Evolutionary conservation across 1,139 yeast species (phyloP).

Genomic region (Kodamaea arcana): DNA sequence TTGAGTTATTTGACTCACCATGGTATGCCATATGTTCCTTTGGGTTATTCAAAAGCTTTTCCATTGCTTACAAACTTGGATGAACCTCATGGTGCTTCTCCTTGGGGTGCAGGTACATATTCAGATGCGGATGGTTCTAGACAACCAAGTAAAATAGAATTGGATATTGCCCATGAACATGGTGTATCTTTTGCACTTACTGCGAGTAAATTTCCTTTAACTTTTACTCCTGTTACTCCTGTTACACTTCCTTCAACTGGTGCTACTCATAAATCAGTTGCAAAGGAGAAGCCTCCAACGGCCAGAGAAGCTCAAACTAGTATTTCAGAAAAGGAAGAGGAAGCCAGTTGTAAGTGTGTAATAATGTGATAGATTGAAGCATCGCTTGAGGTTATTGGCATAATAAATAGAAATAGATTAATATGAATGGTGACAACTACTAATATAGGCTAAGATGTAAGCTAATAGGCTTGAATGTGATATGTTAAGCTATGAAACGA

Average conservation of each 20-base stretch:
- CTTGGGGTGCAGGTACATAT: slow-evolving; percentile 40
- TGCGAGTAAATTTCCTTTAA: slow-evolving; percentile 23
- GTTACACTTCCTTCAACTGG: slow-evolving; percentile 8
- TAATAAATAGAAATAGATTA: not conserved
- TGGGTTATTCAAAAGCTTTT: slow-evolving; percentile 30
- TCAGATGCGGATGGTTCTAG: slow-evolving; percentile 37
- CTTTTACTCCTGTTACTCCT: slow-evolving; percentile 7
- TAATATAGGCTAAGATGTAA: too few relatives aligned
- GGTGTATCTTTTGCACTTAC: slow-evolving; percentile 34
- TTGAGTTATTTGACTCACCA: slow-evolving; percentile 32
- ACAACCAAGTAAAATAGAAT: slow-evolving; percentile 29
- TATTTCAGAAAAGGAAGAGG: slow-evolving; percentile 5
- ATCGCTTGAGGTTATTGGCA: not conserved
- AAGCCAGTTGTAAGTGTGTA: slow-evolving; percentile 13
- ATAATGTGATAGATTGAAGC: slow-evolving; percentile 13
- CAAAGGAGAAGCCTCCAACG: slow-evolving; percentile 2
- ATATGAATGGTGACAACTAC: too few relatives aligned
- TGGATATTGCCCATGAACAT: slow-evolving; percentile 29
- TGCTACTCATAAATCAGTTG: slow-evolving; percentile 1
- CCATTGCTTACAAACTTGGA: slow-evolving; percentile 23
- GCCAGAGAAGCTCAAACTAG: slow-evolving; percentile 9
- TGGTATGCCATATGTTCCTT: slow-evolving; percentile 34
- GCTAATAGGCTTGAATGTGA: too few relatives aligned
- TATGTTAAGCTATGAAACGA: too few relatives aligned
- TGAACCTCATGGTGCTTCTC: slow-evolving; percentile 36